Evolutionary conservation across 805 yeast species (phyloP), one percentile per base, ranked within the genome.

Genomic region (Candida jianshihensis): DNA sequence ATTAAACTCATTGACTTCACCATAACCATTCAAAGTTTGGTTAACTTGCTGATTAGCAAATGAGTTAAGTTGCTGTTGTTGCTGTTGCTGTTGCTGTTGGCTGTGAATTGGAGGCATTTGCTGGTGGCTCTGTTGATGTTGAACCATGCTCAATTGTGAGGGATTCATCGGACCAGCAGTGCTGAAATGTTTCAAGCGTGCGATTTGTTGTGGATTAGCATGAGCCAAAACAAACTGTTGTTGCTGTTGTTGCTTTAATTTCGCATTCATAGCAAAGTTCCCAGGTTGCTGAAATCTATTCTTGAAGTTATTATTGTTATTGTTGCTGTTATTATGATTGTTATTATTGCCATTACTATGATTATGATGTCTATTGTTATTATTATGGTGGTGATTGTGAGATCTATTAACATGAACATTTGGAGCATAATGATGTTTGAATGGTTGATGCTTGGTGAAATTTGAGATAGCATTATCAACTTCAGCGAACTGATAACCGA

Each of bases 391-490:
- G 19, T 37, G 33, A 32, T 37, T 35, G 21, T 40, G 26, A 33
- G 37, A 45, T 40, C 46, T 44, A 28, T 43, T 46, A 19, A 44
- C 29, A 33, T 47, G 47, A 13, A 53, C 51, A 35, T 53, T 53
- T 30, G 58, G 59, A 14, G 57, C 55, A 36, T 54, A 54, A 37
- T 53, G 57, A 27, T 52, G 57, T 35, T 49, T 53, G 43, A 50
- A 53, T 13, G 48, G 56, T 35, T 54, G 57, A 33, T 53, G 57
- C 34, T 54, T 54, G 21, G 53, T 51, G 39, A 46, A 51, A 33
- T 54, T 54, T 0, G 56, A 33, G 12, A 54, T 47, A 17, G 59
- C 59, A 31, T 47, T 51, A 26, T 54, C 59, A 21, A 54, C 53
- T 30, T 54, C 59, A 28, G 41, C 37, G 30, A 54, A 46, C 34